Evolutionary conservation across 176 grass and related monocot genomes (phyloP), one percentile per base, ranked within the genome.

Genomic region (Cocos nucifera): DNA sequence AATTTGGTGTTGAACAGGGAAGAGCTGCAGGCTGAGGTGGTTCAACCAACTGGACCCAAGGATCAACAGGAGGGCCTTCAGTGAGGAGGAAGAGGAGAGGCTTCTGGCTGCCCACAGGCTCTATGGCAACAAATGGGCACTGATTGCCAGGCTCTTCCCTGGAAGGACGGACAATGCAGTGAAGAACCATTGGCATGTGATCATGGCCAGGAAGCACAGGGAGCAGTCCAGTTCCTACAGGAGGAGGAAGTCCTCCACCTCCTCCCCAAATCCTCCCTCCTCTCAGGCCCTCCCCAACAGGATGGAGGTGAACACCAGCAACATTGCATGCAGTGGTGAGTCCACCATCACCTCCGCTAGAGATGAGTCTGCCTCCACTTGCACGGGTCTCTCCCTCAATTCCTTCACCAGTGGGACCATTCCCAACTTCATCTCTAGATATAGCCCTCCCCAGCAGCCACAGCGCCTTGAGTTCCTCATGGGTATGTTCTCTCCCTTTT

Each of bases 101-200:
- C 70, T 73, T 17, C 15, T 73, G 27, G 59, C 70, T 23, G 70
- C 59, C 17, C 70, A 73, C 50, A 30, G 59, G 70, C 26, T 54
- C 10, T 73, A 73, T 35, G 70, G 70, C 24, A 73, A 73, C 70
- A 73, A 73, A 30, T 73, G 70, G 70, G 70, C 70, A 32, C 58
- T 73, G 15, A 73, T 73, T 1, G 58, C 70, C 6, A 54, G 59
- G 50, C 50, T 73, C 14, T 73, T 73, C 59, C 58, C 70, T 22
- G 70, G 70, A 14, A 54, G 70, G 51, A 73, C 70, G 44, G 70
- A 73, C 59, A 73, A 73, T 63, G 70, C 70, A 15, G 70, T 73
- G 14, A 73, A 73, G 70, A 73, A 73, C 28, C 70, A 73, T 28
- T 73, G 70, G 70, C 70, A 73, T 59, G 70, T 73, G 10, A 63